phyloP scores from a whole-genome alignment of 169 alveolate species.

The Cryptosporidium viatorum region DNA sequence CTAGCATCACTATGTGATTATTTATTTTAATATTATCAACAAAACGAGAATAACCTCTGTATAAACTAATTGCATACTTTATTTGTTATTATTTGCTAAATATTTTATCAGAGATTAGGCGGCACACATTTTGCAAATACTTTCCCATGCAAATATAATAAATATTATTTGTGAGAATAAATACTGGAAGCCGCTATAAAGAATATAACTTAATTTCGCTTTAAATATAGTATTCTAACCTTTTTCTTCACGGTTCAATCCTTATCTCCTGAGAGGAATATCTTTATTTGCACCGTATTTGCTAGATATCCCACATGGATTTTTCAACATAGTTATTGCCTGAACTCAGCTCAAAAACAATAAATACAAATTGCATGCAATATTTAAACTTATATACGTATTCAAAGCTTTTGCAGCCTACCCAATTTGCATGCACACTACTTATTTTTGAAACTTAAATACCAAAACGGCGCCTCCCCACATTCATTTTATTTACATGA shows the following conservation, averaged over 20 bases:
- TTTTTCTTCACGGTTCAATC: too few relatives aligned
- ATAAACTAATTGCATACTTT: background rate
- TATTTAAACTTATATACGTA: background rate
- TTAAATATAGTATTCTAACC: too few relatives aligned
- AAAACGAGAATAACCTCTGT: background rate
- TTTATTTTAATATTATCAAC: background rate
- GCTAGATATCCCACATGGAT: too few relatives aligned
- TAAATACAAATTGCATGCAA: too few relatives aligned
- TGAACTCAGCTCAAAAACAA: too few relatives aligned
- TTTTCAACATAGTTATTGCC: background rate
- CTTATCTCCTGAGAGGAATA: too few relatives aligned
- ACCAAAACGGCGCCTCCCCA: background rate
- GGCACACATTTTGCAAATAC: background rate
- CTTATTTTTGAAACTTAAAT: background rate
- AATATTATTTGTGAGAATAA: background rate
- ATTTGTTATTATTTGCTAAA: background rate
- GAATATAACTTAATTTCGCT: background rate
- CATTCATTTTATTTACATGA: background rate
- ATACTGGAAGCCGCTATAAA: background rate
- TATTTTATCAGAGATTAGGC: background rate
- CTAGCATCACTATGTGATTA: background rate
- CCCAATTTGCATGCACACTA: background rate
- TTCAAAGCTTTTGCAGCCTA: background rate
- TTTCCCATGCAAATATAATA: background rate
- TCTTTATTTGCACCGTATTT: too few relatives aligned